Percentiles rank a stretch among this genome's conserved stretches.
phyloP scores from a whole-genome alignment of 306 rosid genomes.

The Phaseolus lunatus region DNA sequence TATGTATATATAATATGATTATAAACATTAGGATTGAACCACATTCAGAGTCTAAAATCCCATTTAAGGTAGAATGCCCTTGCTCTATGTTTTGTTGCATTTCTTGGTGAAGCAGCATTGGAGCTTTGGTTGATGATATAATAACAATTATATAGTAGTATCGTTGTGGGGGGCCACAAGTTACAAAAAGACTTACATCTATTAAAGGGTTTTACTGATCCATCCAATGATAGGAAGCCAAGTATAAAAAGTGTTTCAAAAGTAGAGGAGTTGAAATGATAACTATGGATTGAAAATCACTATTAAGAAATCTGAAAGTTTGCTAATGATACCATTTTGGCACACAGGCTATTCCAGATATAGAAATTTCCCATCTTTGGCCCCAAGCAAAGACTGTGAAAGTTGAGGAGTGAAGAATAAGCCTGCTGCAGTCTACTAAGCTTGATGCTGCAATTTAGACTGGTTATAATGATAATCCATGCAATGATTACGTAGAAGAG shows the following conservation, averaged over 20 bases:
- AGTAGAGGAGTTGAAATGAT: background rate
- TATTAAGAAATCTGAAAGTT: background rate
- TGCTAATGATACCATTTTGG: background rate
- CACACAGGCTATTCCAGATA: slow-evolving; percentile 11
- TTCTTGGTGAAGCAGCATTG: slow-evolving; percentile 18
- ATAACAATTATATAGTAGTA: slow-evolving; percentile 27
- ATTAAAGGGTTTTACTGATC: slow-evolving; percentile 3
- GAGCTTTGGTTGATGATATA: slow-evolving; percentile 30
- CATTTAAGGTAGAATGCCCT: background rate
- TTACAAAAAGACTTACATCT: slow-evolving; percentile 42
- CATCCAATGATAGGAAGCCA: slow-evolving; percentile 17
- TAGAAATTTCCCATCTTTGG: slow-evolving; percentile 42
- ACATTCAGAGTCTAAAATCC: background rate
- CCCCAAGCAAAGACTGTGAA: slow-evolving; percentile 43
- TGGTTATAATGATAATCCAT: slow-evolving; percentile 22
- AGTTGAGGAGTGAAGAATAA: slow-evolving; percentile 44
- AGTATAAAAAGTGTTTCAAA: background rate
- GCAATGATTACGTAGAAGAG: slow-evolving; percentile 37
- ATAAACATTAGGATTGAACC: background rate
- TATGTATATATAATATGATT: too few relatives aligned
- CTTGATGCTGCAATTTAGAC: slow-evolving; percentile 25
- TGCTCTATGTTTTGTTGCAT: slow-evolving; percentile 22
- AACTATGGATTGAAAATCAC: background rate
- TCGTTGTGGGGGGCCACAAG: slow-evolving; percentile 58
- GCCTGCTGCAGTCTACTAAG: slow-evolving; percentile 3